Conservation (phyloP, 2,329 filamentous ascomycete genomes). For the Tothia fuscella region DNA sequence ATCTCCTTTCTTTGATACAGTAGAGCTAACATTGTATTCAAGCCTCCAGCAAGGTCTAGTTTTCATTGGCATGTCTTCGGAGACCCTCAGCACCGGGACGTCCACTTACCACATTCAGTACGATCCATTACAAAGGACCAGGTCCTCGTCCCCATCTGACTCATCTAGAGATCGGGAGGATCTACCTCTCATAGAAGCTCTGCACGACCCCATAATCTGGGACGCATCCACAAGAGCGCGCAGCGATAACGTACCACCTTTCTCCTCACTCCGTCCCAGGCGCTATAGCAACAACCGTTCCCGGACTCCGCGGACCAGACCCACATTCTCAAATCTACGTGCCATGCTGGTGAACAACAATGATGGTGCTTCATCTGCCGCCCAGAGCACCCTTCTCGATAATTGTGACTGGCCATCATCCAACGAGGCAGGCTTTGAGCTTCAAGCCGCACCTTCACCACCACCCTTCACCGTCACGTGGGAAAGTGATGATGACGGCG, state of each 20-base stretch:
- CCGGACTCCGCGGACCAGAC: neutral
- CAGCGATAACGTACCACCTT: constrained; percentile 17
- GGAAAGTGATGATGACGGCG: constrained; percentile 15
- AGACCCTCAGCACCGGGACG: constrained; percentile 33
- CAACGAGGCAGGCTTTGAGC: too few species aligned
- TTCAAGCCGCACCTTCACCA: constrained; percentile 23
- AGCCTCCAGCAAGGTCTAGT: constrained; percentile 87
- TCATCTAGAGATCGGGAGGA: constrained; percentile 15
- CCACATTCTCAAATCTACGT: neutral
- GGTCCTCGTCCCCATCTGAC: constrained; percentile 5
- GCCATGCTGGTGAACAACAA: neutral
- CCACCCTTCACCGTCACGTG: constrained; percentile 30
- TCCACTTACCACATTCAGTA: constrained; percentile 6
- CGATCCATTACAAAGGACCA: neutral
- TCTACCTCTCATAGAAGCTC: constrained; percentile 23
- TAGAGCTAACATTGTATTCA: constrained; percentile 23
- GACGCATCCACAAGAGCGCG: constrained; percentile 18
- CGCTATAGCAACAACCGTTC: too few species aligned
- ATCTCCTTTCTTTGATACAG: constrained; percentile 9
- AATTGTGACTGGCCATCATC: constrained; percentile 7
- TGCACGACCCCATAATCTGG: constrained; percentile 24
- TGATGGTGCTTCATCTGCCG: neutral
- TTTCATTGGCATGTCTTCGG: constrained; percentile 75
- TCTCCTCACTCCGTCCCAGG: neutral
- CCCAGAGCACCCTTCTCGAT: neutral